A percentile compares a stretch with the other conserved stretches of the same genome.
Evolutionary conservation across 345 rosid species (phyloP).

Genomic region (Eucalyptus cloeziana): DNA sequence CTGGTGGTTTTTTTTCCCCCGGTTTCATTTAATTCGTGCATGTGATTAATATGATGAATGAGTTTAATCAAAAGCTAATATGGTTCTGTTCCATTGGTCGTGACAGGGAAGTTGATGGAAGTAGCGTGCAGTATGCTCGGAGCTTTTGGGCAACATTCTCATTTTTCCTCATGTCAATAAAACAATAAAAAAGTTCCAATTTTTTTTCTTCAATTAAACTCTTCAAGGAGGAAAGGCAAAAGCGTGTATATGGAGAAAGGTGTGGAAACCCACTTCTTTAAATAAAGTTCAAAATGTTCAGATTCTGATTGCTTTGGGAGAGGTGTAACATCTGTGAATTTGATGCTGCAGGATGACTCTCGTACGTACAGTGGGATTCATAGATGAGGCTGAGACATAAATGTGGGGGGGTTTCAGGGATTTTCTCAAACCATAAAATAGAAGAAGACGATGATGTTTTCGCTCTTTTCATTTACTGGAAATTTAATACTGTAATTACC

Average conservation of each 20-base stretch:
- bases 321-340: background rate
- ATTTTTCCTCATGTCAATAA: constrained; percentile 54
- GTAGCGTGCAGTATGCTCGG: constrained; percentile 73
- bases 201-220: background rate
- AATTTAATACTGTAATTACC: background rate
- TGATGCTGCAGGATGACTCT: background rate
- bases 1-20: background rate
- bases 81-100: background rate
- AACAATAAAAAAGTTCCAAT: background rate
- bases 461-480: background rate
- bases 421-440: background rate
- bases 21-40: background rate
- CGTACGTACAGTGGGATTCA: background rate
- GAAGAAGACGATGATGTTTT: background rate
- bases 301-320: background rate
- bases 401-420: background rate
- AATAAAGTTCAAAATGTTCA: background rate
- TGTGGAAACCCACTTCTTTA: background rate
- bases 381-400: background rate
- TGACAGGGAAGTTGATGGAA: constrained; percentile 84
- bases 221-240: background rate
- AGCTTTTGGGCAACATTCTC: constrained; percentile 42
- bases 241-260: constrained; percentile 13
- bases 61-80: background rate
- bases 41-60: background rate